These are phyloP conservation scores for Rhizopogon sp. DNA, from an alignment of 768 basidiomycete species.

Conservation along the genomic window DNA sequence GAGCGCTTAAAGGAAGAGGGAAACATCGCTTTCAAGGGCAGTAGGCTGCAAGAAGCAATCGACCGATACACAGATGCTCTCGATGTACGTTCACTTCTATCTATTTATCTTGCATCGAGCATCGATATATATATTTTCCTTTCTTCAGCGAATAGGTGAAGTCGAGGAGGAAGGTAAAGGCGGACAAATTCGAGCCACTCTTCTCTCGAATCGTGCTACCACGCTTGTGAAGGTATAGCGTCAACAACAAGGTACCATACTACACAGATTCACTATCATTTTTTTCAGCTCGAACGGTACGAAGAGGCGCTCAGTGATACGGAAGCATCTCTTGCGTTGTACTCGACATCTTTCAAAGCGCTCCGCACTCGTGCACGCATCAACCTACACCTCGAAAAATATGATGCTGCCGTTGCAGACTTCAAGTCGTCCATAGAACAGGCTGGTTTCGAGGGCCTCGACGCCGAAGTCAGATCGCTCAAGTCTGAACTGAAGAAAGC, in stretches of 20 bases:
- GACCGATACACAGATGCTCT: slow-evolving; percentile 68
- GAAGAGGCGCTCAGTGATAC: slow-evolving; percentile 71
- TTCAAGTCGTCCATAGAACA: slow-evolving; percentile 79
- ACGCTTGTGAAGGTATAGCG: slow-evolving; percentile 63
- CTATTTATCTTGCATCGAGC: not conserved
- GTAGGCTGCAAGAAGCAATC: slow-evolving; percentile 55
- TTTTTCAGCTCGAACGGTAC: slow-evolving; percentile 51
- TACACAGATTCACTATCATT: slow-evolving; percentile 4
- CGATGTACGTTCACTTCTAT: slow-evolving; percentile 38
- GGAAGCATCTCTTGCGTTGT: slow-evolving; percentile 57
- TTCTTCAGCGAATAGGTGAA: slow-evolving; percentile 57
- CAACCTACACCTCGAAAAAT: slow-evolving; percentile 68
- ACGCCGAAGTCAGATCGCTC: slow-evolving; percentile 58
- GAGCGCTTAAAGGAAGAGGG: slow-evolving; percentile 85
- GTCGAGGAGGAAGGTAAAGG: slow-evolving; percentile 70
- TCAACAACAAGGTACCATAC: not conserved
- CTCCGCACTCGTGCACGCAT: slow-evolving; percentile 83
- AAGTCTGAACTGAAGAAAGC: slow-evolving; percentile 72
- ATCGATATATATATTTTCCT: not conserved
- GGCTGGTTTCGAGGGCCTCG: slow-evolving; percentile 57
- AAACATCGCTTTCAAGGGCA: slow-evolving; percentile 66
- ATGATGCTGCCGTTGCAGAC: slow-evolving; percentile 65
- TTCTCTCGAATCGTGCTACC: slow-evolving; percentile 82
- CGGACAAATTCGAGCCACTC: slow-evolving; percentile 73
- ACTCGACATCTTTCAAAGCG: slow-evolving; percentile 75